Evolutionary conservation across 2,329 filamentous ascomycete genomes (phyloP), one percentile per base, ranked within the genome.

Genomic region (Knoxdaviesia capensis): DNA sequence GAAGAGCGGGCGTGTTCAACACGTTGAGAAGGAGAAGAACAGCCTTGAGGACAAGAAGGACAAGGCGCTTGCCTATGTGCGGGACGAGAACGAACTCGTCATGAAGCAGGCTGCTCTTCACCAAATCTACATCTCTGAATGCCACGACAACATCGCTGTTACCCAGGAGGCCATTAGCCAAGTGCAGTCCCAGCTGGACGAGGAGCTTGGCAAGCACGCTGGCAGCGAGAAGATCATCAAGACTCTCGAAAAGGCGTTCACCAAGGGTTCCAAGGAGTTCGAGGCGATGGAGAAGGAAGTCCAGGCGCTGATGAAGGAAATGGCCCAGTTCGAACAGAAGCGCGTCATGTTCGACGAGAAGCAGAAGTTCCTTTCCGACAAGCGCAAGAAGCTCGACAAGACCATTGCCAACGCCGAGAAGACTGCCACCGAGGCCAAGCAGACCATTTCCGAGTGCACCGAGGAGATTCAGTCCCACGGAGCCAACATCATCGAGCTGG

Each of bases 261-360:
- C 83, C 51, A 74, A 75, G 44, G 82, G 81, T n/a, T 71, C 71
- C 49, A 92, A 87, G 52, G 80, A 92, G 48, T 87, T 80, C 48
- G 86, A 92, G 49, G 65, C 66, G 1, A 74, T 92, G 48, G 84
- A 93, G 50, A 88, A 92, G 59, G 71, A 83, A 41, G 77, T 79
- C 0, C 83, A 94, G 50, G 68, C 65, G 30, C 67, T 94, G 42
- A 63, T 80, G 46, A 94, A 94, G 55, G 84, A 96, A 55, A 77
- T 90, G 61, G 77, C 85, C 38, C 88, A 87, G 54, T 86, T 92
- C 47, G 92, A 98, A 54, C 94, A 96, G 55, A 90, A 96, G 54
- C 78, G 79, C 28, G 90, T 98, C 59, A 98, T 98, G 55, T 87
- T 93, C 50, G 88, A 96, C 49, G 92, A 98, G 59, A 96, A 96